Conservation (phyloP, 2,329 filamentous ascomycete species). For the Leptographium flavum region DNA sequence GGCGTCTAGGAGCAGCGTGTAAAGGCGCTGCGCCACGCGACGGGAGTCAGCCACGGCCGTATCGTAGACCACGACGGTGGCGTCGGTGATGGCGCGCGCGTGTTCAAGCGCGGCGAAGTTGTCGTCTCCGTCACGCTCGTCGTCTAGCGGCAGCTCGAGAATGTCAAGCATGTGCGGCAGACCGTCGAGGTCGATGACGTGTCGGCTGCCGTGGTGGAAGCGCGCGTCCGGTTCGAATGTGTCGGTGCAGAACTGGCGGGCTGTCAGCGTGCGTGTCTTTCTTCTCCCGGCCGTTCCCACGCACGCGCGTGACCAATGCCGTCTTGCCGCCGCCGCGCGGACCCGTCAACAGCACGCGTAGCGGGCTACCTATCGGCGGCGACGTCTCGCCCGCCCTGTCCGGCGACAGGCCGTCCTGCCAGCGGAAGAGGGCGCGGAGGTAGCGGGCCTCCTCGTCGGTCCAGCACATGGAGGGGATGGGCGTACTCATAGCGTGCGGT, state of each 20-base stretch:
- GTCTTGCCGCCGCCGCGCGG: constrained; percentile 26
- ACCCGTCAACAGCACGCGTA: constrained; percentile 25
- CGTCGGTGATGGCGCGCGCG: constrained; percentile 25
- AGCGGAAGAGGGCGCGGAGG: constrained; percentile 23
- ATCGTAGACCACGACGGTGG: constrained; percentile 22
- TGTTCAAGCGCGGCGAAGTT: too few species aligned
- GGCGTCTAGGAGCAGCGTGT: constrained; percentile 13
- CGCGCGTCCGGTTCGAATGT: constrained; percentile 15
- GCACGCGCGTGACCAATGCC: constrained; percentile 22
- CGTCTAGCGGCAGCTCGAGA: constrained; percentile 24
- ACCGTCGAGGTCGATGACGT: constrained; percentile 18
- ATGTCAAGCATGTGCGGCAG: constrained; percentile 21
- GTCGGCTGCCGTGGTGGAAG: constrained; percentile 20
- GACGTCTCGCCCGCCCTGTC: constrained; percentile 4
- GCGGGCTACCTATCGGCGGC: constrained; percentile 19
- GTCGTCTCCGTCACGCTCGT: too few species aligned
- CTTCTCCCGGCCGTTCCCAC: too few species aligned
- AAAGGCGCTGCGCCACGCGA: constrained; percentile 13
- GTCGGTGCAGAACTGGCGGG: constrained; percentile 18
- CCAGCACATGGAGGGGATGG: constrained; percentile 20
- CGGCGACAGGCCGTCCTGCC: constrained; percentile 20
- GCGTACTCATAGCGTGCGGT: too few species aligned
- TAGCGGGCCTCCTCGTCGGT: constrained; percentile 26
- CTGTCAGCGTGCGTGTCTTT: too few species aligned
- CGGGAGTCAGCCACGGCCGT: constrained; percentile 16